These are phyloP conservation scores for Suillus ampliporus DNA, from an alignment of 768 basidiomycete genomes.

Conservation along the genomic window DNA sequence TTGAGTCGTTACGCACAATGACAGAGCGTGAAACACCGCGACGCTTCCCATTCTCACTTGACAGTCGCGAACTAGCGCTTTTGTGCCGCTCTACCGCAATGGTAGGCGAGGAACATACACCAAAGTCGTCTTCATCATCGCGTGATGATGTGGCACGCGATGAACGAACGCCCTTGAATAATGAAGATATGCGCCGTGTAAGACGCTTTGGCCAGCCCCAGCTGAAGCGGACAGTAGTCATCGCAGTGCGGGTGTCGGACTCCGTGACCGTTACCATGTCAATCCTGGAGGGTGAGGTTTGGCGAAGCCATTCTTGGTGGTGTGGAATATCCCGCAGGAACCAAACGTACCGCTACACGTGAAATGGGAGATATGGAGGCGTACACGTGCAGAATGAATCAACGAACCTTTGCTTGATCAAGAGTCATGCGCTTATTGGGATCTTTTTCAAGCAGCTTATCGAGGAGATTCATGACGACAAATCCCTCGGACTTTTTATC, in stretches of 20 bases:
- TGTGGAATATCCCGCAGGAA: slow-evolving; percentile 70
- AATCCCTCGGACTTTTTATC: slow-evolving; percentile 56
- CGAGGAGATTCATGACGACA: slow-evolving; percentile 73
- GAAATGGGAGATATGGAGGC: slow-evolving; percentile 15
- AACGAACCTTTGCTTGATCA: slow-evolving; percentile 78
- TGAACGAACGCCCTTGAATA: slow-evolving; percentile 51
- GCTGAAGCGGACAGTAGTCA: slow-evolving; percentile 67
- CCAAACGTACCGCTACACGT: slow-evolving; percentile 62
- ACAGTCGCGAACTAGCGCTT: slow-evolving; percentile 22
- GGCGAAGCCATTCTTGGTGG: slow-evolving; percentile 71
- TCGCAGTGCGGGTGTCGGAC: slow-evolving; percentile 78
- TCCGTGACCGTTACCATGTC: slow-evolving; percentile 66
- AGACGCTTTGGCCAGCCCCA: slow-evolving; percentile 59
- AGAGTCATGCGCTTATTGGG: slow-evolving; percentile 74
- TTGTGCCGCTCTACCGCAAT: slow-evolving; percentile 31
- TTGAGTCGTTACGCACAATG: slow-evolving; percentile 26
- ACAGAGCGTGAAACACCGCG: slow-evolving; percentile 26
- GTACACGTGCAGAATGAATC: slow-evolving; percentile 15
- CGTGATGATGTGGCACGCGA: slow-evolving; percentile 23
- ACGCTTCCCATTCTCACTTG: slow-evolving; percentile 35
- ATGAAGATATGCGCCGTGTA: slow-evolving; percentile 50
- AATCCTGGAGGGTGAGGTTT: slow-evolving; percentile 57
- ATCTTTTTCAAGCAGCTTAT: slow-evolving; percentile 83
- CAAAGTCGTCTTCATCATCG: slow-evolving; percentile 28
- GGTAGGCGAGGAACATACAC: slow-evolving; percentile 38